Evolutionary conservation across 1,139 yeast species (phyloP), one percentile per base, ranked within the genome.

Genomic region (Scheffersomyces insectosa): DNA sequence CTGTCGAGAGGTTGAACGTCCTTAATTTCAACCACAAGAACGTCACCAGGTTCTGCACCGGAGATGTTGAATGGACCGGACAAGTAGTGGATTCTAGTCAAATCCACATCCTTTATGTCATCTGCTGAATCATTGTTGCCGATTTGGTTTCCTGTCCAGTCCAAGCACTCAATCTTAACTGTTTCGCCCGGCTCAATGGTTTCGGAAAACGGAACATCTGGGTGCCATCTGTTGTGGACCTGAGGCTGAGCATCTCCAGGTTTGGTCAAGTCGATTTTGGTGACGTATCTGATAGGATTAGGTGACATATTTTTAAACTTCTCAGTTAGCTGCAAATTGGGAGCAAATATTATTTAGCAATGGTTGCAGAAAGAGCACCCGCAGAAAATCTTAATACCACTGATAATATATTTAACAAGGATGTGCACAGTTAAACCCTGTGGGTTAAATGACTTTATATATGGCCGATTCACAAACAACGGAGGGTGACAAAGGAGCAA

Each of bases 121-220:
- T 75, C 77, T 23, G 80, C 79, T 32, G 59, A 52, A 47, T 75
- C 80, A 48, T 64, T 61, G 55, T 75, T 73, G n/a, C 58, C 59
- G 42, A 75, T 65, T 55, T 75, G 80, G 41, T 75, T 75, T 10
- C 80, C 80, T 8, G 80, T 76, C 80, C 80, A 75, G 47, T 75
- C 81, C 39, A 76, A 60, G 45, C 80, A 75, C 50, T 75, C 80
- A 32, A 75, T 60, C 47, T 73, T 75, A 46, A 71, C 73, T 3
- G 73, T 60, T 48, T 71, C 74, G 7, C 72, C 72, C 23, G 64
- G 77, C 37, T 59, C 49, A 40, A 76, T 68, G 8, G 65, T 63
- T 39, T 60, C 70, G 30, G 67, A 54, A 40, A 57, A 56, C 23
- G 80, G 80, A 30, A 75, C 60, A 42, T 74, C 79, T 3, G 80